Base-by-base conservation (phyloP, 2,329 filamentous ascomycete genomes). In the Fusarium newnesense region DNA sequence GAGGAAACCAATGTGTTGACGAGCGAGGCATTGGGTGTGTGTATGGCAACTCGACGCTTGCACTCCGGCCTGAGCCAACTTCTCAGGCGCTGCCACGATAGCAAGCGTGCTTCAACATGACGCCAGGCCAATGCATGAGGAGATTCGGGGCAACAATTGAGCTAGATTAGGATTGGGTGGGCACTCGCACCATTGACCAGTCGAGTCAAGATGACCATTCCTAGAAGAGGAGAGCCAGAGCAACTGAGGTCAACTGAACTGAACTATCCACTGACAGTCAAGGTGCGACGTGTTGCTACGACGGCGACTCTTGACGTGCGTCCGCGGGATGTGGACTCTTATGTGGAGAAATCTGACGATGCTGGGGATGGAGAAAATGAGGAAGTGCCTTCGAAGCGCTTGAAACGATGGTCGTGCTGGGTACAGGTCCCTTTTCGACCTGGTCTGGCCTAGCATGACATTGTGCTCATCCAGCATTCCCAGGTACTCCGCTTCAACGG, bases 11-110 rank as follows among this genome's bases (percentile, higher is more conserved):
- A 68, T 68, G 44, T 57, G 64, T 56, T 57, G 59, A 39, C 62
- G 54, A 58, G 54, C 59, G 47, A 53, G 60, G 64, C 52, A 67
- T 64, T 73, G 71, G 63, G 59, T 67, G 72, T 73, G 68, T 71
- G 73, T 69, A 73, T 73, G 74, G 62, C 53, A 71, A 60, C 60
- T 69, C 58, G 47, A 59, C 61, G 50, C 58, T 68, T 66, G 67
- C 59, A 53, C 56, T 50, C 67, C 65, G 62, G 47, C 54, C 58
- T 56, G 63, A 69, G 67, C 54, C 66, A 77, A 76, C 79, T 79
- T 75, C 75, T 80, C 77, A 81, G 79, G 74, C 72, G 74, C 67
- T 83, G 82, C 82, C 82, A 84, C 81, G 81, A 83, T 77, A 78
- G 80, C 80, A 79, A 80, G 76, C 76, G 74, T 77, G 74, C 66